Evolutionary conservation across 257 asterid species (phyloP).

Genomic region (Mitragyna speciosa): DNA sequence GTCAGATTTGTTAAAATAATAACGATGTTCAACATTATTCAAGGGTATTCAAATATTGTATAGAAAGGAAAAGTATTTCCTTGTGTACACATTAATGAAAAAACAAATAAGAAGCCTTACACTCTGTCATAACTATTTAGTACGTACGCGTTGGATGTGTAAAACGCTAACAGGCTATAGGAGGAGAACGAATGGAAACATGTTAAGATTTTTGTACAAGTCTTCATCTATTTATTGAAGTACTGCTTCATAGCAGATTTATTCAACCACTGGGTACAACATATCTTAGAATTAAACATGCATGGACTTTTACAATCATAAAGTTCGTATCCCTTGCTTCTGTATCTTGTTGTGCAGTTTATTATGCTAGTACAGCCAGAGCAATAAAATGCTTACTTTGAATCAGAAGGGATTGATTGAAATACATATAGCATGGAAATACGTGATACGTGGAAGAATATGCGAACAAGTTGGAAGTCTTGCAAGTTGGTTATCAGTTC

Average conservation of each 20-base stretch:
- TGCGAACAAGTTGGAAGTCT: not conserved
- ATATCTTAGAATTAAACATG: not conserved
- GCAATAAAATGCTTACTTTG: not conserved
- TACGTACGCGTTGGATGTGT: not conserved
- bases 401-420: conserved; percentile 11
- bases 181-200: not conserved
- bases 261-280: not conserved
- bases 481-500: too few relatives aligned
- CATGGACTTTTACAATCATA: not conserved
- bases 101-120: not conserved
- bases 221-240: conserved; percentile 1
- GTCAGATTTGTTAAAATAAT: not conserved
- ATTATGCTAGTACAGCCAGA: not conserved
- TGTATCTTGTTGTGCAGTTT: conserved; percentile 1
- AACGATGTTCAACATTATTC: not conserved
- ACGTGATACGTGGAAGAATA: not conserved
- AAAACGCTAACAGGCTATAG: too few relatives aligned
- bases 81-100: not conserved
- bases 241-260: conserved; percentile 9
- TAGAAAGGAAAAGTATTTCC: too few relatives aligned
- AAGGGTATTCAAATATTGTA: too few relatives aligned
- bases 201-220: not conserved
- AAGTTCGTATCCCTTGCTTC: not conserved
- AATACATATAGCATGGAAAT: not conserved
- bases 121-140: not conserved